A percentile compares a stretch with the other conserved stretches of the same genome.
Evolutionary conservation across 1,139 yeast species (phyloP).

Genomic region (Protomyces arabidopsidicola): DNA sequence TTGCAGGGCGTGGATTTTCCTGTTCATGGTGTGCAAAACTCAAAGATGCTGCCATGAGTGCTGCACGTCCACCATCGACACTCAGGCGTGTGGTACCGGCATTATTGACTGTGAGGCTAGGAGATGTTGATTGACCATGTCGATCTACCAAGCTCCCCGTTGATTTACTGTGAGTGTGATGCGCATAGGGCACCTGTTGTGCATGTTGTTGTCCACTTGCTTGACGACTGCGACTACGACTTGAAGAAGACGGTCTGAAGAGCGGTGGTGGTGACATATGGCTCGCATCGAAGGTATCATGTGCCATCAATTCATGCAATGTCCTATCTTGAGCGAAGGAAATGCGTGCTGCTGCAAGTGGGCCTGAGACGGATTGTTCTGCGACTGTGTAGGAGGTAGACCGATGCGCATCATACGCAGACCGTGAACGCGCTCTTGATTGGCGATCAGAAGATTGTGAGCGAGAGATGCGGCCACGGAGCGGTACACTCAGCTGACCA

Average conservation of each 20-base stretch:
- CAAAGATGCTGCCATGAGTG: conserved; percentile 15
- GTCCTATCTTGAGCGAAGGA: conserved; percentile 22
- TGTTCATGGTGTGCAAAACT: conserved; percentile 18
- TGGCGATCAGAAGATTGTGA: background rate
- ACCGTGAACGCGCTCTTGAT: background rate
- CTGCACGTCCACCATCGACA: conserved; percentile 12
- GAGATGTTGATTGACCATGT: conserved; percentile 1
- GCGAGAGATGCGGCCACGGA: background rate
- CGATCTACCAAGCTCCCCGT: background rate
- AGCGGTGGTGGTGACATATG: background rate
- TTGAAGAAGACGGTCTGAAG: background rate
- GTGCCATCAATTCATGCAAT: conserved; percentile 1
- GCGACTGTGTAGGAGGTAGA: background rate
- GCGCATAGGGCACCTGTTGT: background rate
- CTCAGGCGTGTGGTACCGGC: background rate
- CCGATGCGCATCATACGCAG: background rate
- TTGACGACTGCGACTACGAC: background rate
- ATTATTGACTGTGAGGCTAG: background rate
- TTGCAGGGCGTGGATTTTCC: conserved; percentile 15
- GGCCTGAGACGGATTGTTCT: background rate
- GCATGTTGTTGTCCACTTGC: background rate
- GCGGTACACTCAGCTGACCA: background rate
- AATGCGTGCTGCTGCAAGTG: conserved; percentile 16
- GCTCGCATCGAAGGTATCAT: background rate
- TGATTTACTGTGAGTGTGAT: conserved; percentile 1